These are phyloP conservation scores for Hypericum androsaemum DNA, from an alignment of 345 rosid genomes.

Conservation along the genomic window DNA sequence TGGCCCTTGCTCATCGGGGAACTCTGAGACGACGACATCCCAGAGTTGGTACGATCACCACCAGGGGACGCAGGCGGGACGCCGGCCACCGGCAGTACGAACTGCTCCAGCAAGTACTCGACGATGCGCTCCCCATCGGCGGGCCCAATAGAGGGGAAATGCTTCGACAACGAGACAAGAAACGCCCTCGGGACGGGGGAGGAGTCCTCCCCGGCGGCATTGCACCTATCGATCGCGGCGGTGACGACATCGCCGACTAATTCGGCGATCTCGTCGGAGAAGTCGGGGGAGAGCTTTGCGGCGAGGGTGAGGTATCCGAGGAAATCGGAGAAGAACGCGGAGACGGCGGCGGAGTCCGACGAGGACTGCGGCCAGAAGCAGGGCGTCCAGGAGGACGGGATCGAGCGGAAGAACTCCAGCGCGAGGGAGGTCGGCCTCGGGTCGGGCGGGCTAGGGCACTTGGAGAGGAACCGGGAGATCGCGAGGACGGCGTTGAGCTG, in stretches of 20 bases:
- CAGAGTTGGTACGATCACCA: too few relatives aligned
- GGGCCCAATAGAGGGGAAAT: conserved; percentile 55
- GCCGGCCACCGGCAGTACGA: too few relatives aligned
- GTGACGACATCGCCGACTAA: conserved; percentile 58
- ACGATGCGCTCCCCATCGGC: conserved; percentile 42
- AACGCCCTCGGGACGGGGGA: conserved; percentile 47
- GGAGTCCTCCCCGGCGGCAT: conserved; percentile 25
- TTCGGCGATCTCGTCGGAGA: conserved; percentile 54
- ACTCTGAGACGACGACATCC: too few relatives aligned
- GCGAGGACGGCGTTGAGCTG: conserved; percentile 91
- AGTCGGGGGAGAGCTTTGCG: conserved; percentile 45
- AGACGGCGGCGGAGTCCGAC: conserved; percentile 35
- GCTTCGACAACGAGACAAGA: conserved; percentile 56
- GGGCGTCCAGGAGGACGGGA: conserved; percentile 59
- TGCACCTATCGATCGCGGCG: conserved; percentile 21
- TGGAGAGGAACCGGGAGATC: conserved; percentile 66
- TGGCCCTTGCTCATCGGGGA: too few relatives aligned
- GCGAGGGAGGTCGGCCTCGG: conserved; percentile 47
- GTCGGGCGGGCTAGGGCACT: conserved; percentile 35
- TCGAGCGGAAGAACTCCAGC: conserved; percentile 55
- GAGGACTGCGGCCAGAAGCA: conserved; percentile 89
- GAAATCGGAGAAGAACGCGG: conserved; percentile 53
- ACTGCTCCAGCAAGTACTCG: too few relatives aligned
- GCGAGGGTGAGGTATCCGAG: conserved; percentile 44
- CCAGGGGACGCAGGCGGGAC: too few relatives aligned